Base-by-base conservation (phyloP, 345 rosid genomes). In the Pugionium cornutum region DNA sequence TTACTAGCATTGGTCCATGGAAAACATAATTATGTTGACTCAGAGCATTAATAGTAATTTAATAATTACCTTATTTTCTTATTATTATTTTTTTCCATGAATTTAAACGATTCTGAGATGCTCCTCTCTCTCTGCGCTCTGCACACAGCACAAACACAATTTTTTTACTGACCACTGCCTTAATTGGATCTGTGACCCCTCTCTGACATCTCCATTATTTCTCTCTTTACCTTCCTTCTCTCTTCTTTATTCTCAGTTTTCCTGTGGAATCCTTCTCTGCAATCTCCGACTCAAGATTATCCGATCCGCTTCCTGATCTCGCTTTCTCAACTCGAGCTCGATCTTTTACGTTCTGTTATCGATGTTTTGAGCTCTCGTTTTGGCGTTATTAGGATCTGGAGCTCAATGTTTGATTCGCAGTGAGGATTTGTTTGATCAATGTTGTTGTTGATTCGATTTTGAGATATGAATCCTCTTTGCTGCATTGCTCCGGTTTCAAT, bases 401-500 rank as follows among this genome's bases (percentile, higher is more conserved):
- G 33, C 11, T 56, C 9, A 29, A 43, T 60, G 37, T 44, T 44
- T 5, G 54, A 51, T 60, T 59, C 31, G 7, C 52, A 42, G 1
- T 25, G 4, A 39, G 6, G 3, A n/a, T 3, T 9, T 34, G 9
- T 27, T 43, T 28, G 37, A 56, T 56, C 51, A 63, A 56, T 72
- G 70, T 57, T 53, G 34, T 67, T 57, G 37, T 58, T 69, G 61
- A 33, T 52, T 60, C 5, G 47, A 31, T 56, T 47, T 10, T 69
- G 30, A 28, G 43, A 46, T 1, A 68, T 91, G 97, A 94, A 94
- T 81, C 99, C 99, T 50, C 87, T 94, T 50, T 94, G 99, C 87
- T 94, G 99, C 97, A 94, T 94, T 94, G 97, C 99, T 79, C 99
- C 97, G 43, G 96, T 94, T 47, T 91, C 97, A 55, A 76, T 91